These are phyloP conservation scores for Biscutella auriculata DNA, from an alignment of 441 rosid genomes.

Conservation along the genomic window DNA sequence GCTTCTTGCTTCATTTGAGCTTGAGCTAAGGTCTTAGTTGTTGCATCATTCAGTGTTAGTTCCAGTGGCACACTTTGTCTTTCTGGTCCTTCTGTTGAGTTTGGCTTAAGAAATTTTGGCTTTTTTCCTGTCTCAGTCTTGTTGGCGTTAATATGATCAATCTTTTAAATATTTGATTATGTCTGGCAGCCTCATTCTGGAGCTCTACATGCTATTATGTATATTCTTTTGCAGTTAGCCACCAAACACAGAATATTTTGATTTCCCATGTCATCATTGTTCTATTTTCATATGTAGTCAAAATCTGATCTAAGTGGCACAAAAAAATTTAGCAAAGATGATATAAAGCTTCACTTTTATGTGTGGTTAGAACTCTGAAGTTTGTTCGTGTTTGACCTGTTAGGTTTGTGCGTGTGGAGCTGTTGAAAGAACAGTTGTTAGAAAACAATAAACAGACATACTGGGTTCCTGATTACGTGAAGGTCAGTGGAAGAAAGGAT, in stretches of 20 bases:
- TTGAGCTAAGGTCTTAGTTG: slow-evolving; percentile 5
- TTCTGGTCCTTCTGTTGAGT: background rate
- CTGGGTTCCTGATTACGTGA: slow-evolving; percentile 98
- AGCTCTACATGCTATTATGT: background rate
- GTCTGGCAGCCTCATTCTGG: background rate
- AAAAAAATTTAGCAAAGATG: background rate
- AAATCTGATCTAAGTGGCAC: background rate
- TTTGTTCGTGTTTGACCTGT: slow-evolving; percentile 3
- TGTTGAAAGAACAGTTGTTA: slow-evolving; percentile 62
- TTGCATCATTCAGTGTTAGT: slow-evolving; percentile 2
- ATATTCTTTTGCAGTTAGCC: background rate
- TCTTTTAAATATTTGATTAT: background rate
- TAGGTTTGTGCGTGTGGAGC: slow-evolving; percentile 94
- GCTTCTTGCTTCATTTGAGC: slow-evolving; percentile 9
- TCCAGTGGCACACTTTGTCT: background rate
- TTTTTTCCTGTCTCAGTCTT: background rate
- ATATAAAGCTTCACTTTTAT: slow-evolving; percentile 1
- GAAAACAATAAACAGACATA: slow-evolving; percentile 77
- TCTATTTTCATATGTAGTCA: background rate
- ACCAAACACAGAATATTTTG: background rate
- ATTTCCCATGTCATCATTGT: background rate
- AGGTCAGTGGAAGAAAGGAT: slow-evolving; percentile 40
- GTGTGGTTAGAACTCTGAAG: background rate
- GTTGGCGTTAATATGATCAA: background rate
- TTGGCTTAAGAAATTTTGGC: background rate